These are phyloP conservation scores for Penicillium pulvis DNA, from an alignment of 495 filamentous ascomycete genomes.

Conservation along the genomic window DNA sequence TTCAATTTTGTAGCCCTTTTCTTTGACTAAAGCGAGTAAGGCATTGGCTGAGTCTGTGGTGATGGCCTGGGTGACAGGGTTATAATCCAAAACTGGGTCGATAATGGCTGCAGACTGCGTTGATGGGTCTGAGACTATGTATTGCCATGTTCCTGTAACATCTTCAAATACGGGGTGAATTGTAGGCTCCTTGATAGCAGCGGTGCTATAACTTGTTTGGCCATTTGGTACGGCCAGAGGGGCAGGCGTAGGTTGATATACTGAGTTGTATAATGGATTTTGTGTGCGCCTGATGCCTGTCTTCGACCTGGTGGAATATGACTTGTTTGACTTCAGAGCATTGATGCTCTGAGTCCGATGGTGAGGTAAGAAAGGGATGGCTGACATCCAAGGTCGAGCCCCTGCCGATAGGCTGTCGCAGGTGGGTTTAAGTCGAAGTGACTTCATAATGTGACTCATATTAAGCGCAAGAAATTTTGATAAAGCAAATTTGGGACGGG, in stretches of 20 bases:
- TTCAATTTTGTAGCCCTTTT: conserved; percentile 48
- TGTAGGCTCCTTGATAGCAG: conserved; percentile 29
- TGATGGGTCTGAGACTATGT: conserved; percentile 55
- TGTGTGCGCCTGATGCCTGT: neutral
- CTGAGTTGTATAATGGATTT: neutral
- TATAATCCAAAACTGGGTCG: conserved; percentile 61
- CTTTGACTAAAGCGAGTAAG: conserved; percentile 41
- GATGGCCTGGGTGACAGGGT: conserved; percentile 47
- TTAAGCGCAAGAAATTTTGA: neutral
- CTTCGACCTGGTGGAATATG: neutral
- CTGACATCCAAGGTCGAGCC: neutral
- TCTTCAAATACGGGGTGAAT: conserved; percentile 48
- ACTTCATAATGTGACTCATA: neutral
- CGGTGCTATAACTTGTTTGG: conserved; percentile 11
- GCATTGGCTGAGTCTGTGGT: conserved; percentile 51
- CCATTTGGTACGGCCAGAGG: neutral
- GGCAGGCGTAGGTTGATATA: neutral
- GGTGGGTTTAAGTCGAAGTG: neutral
- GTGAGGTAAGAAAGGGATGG: neutral
- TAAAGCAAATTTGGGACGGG: neutral
- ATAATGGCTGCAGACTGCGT: conserved; percentile 55
- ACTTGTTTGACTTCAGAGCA: neutral
- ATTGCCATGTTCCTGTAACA: conserved; percentile 60
- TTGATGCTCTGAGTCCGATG: neutral
- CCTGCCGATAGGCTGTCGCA: neutral